A percentile compares a stretch with the other conserved stretches of the same genome.
phyloP scores from a whole-genome alignment of 78 protist genomes.

The Bigelowiella natans region DNA sequence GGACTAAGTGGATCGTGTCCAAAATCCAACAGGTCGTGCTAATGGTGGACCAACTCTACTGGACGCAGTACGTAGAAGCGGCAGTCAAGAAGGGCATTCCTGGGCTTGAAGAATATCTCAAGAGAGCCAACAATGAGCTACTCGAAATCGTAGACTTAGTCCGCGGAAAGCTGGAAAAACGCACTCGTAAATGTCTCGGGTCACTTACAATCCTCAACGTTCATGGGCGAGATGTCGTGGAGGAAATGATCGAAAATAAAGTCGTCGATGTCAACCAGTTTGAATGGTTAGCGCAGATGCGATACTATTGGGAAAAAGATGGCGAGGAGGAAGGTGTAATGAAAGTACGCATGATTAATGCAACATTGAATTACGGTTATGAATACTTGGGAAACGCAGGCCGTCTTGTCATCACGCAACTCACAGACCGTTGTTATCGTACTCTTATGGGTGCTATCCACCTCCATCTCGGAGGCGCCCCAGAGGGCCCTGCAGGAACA shows the following conservation, averaged over 20 bases:
- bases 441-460: conserved; percentile 68
- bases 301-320: conserved; percentile 35
- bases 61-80: conserved; percentile 49
- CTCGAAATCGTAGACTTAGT: neutral
- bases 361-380: conserved; percentile 45
- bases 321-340: neutral
- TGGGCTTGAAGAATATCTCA: neutral
- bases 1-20: conserved; percentile 39
- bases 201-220: neutral
- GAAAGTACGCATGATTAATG: conserved; percentile 33
- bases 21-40: conserved; percentile 45
- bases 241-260: neutral
- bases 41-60: conserved; percentile 33
- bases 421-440: conserved; percentile 39
- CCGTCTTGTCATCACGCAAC: conserved; percentile 70
- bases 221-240: neutral
- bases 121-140: neutral
- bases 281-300: conserved; percentile 57
- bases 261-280: conserved; percentile 11
- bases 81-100: conserved; percentile 40
- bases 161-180: too few relatives aligned
- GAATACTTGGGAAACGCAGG: conserved; percentile 71
- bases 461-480: conserved; percentile 64
- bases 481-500: conserved; percentile 79
- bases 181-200: too few relatives aligned